Evolutionary conservation across 768 basidiomycete genomes (phyloP).

Genomic region (Boletus vinaceobasis): DNA sequence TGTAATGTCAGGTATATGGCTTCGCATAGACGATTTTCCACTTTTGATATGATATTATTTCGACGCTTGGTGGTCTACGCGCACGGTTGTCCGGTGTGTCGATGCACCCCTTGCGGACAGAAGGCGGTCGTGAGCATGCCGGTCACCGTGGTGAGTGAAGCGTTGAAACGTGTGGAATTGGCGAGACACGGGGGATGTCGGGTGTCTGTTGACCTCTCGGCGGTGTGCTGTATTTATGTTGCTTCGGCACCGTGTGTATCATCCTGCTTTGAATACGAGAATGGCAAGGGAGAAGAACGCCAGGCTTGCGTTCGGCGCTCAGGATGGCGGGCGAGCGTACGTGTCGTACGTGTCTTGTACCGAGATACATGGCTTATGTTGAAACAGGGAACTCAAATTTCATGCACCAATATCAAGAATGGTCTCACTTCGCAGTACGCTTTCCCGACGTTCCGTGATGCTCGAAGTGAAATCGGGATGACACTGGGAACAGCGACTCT

Average conservation of each 20-base stretch:
- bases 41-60: conserved; percentile 5
- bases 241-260: background rate
- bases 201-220: background rate
- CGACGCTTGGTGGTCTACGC: background rate
- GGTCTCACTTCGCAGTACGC: no score
- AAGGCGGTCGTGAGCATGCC: background rate
- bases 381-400: no score
- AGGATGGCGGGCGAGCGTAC: background rate
- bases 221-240: background rate
- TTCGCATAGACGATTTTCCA: conserved; percentile 16
- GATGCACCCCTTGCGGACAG: background rate
- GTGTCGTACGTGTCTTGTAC: no score
- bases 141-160: background rate
- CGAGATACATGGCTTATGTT: no score
- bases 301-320: background rate
- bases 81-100: background rate
- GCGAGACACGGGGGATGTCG: background rate
- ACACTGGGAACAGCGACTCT: no score
- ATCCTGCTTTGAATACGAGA: no score
- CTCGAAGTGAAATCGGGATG: no score
- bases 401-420: no score
- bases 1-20: conserved; percentile 24
- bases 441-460: no score
- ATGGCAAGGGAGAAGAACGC: background rate
- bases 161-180: background rate